Evolutionary conservation across 2,329 filamentous ascomycete species (phyloP).

Genomic region (Huntiella moniliformis): DNA sequence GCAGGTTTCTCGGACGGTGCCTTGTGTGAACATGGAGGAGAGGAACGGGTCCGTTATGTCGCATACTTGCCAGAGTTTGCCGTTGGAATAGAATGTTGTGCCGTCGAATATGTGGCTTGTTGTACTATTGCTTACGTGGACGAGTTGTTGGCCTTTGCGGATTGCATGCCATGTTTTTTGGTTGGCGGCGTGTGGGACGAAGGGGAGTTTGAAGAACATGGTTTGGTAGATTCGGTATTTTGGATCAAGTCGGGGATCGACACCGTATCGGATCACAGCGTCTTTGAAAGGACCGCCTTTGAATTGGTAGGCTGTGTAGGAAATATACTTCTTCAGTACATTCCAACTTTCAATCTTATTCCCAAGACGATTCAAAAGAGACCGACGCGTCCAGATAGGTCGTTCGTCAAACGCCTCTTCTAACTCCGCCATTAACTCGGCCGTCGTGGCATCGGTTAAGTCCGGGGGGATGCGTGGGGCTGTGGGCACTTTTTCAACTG

Average conservation of each 20-base stretch:
- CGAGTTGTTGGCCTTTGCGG: constrained; percentile 19
- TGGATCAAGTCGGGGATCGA: constrained; percentile 66
- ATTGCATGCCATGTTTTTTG: constrained; percentile 13
- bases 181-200: constrained; percentile 19
- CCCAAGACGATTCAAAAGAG: constrained; percentile 53
- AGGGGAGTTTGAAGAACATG: constrained; percentile 60
- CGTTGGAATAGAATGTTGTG: constrained; percentile 51
- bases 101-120: constrained; percentile 70
- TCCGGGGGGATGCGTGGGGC: constrained; percentile 43
- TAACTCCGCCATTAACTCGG: constrained; percentile 44
- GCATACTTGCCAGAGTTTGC: constrained; percentile 86
- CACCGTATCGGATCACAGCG: constrained; percentile 63
- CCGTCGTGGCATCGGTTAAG: constrained; percentile 40
- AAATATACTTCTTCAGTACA: constrained; percentile 53
- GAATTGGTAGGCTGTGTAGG: constrained; percentile 83
- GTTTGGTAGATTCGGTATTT: constrained; percentile 74
- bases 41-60: constrained; percentile 74
- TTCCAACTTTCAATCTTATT: constrained; percentile 32
- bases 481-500: constrained; percentile 41
- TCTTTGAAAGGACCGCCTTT: constrained; percentile 84
- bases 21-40: constrained; percentile 41
- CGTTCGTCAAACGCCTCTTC: constrained; percentile 48
- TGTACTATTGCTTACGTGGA: constrained; percentile 22
- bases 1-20: constrained; percentile 38
- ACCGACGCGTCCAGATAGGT: constrained; percentile 73